Evolutionary conservation across 2,329 filamentous ascomycete species (phyloP).

Genomic region (Epichloe bromicola): DNA sequence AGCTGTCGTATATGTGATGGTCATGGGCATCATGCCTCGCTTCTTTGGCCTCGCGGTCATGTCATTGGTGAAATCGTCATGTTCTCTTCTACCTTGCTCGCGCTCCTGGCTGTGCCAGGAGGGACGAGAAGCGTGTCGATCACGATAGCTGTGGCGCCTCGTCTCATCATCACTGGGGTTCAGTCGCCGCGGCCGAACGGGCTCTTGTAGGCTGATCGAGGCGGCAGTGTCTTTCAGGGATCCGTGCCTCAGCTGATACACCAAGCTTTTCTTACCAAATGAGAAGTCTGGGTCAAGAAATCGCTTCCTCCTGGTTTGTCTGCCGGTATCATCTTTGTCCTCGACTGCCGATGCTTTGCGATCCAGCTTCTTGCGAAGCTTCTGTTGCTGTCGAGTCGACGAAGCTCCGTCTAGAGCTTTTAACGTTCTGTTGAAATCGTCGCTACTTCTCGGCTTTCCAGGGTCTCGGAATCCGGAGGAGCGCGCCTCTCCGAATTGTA

Average conservation of each 20-base stretch:
- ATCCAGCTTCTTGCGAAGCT: conserved; percentile 40
- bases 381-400: conserved; percentile 22
- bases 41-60: conserved; percentile 7
- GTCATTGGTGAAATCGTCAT: not conserved
- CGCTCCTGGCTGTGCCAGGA: not conserved
- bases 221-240: conserved; percentile 17
- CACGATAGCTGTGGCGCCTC: not conserved
- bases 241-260: conserved; percentile 40
- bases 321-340: conserved; percentile 19
- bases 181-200: conserved; percentile 9
- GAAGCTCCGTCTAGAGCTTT: conserved; percentile 18
- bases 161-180: not conserved
- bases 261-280: conserved; percentile 43
- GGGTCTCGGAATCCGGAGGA: conserved; percentile 6
- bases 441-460: conserved; percentile 7
- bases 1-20: conserved; percentile 55
- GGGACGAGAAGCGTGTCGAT: not conserved
- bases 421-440: conserved; percentile 7
- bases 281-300: conserved; percentile 35
- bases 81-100: not conserved
- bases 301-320: conserved; percentile 34
- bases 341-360: conserved; percentile 23
- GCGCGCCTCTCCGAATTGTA: conserved; percentile 13
- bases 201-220: conserved; percentile 14
- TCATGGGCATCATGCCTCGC: conserved; percentile 24